Percentiles rank a stretch among this genome's conserved stretches.
Conservation (phyloP, 345 rosid species). For the Brassica cretica region DNA sequence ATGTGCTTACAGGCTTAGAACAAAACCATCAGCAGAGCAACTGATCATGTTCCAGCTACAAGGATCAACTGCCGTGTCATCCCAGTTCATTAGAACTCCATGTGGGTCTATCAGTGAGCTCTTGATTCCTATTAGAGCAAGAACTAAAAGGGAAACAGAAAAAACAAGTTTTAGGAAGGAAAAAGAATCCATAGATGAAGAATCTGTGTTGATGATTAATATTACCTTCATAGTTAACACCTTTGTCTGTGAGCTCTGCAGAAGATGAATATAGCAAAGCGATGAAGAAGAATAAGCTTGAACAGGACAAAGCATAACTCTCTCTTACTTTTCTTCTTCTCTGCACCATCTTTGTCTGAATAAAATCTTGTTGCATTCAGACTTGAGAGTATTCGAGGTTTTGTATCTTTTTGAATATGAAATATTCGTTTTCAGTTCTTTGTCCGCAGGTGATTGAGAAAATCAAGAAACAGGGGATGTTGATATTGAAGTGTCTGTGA, state of each 20-base stretch:
- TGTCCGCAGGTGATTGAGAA: slow-evolving; percentile 15
- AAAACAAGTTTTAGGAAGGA: neutral
- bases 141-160: slow-evolving; percentile 47
- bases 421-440: slow-evolving; percentile 12
- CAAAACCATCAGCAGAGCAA: slow-evolving; percentile 68
- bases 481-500: slow-evolving; percentile 27
- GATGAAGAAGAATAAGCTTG: slow-evolving; percentile 41
- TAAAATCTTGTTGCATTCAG: slow-evolving; percentile 21
- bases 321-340: slow-evolving; percentile 31
- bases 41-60: slow-evolving; percentile 81
- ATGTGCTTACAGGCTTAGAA: slow-evolving; percentile 64
- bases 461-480: slow-evolving; percentile 29
- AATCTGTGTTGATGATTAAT: neutral
- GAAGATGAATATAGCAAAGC: slow-evolving; percentile 38
- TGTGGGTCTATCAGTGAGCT: slow-evolving; percentile 59
- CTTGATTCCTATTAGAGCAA: slow-evolving; percentile 69
- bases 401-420: slow-evolving; percentile 1
- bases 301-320: slow-evolving; percentile 31
- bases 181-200: neutral
- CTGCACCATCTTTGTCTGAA: slow-evolving; percentile 37
- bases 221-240: slow-evolving; percentile 89
- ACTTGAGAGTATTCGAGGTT: slow-evolving; percentile 2
- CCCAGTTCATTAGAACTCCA: slow-evolving; percentile 68
- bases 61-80: slow-evolving; percentile 77
- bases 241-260: slow-evolving; percentile 75